phyloP scores from a whole-genome alignment of 2,329 filamentous ascomycete genomes.

The Leptographium lundbergii region DNA sequence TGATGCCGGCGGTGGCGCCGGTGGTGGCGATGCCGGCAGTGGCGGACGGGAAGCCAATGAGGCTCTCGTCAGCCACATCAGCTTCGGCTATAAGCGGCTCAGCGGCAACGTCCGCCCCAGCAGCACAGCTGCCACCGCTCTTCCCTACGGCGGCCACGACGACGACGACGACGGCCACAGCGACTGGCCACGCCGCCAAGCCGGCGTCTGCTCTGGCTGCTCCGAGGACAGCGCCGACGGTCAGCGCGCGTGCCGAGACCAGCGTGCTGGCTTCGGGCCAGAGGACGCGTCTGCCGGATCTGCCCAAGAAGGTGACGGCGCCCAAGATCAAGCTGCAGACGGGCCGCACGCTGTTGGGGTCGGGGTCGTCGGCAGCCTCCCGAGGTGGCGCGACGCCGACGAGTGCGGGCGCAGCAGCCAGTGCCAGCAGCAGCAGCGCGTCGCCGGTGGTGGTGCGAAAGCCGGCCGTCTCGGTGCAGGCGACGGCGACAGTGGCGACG shows the following conservation, averaged over 20 bases:
- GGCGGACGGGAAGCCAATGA: too few species aligned
- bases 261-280: background rate
- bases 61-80: background rate
- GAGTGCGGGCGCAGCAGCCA: background rate
- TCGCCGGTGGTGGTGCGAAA: conserved; percentile 10
- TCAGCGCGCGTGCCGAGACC: background rate
- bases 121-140: background rate
- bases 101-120: background rate
- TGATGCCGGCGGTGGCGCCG: background rate
- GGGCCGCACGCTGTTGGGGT: conserved; percentile 3
- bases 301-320: conserved; percentile 5
- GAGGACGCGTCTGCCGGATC: conserved; percentile 5
- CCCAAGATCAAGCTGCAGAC: conserved; percentile 14
- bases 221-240: background rate
- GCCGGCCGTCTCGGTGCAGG: conserved; percentile 13
- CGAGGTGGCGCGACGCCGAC: background rate
- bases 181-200: background rate
- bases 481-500: background rate
- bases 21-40: too few species aligned
- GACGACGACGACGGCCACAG: background rate
- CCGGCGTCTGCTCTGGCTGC: too few species aligned
- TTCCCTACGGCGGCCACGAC: background rate
- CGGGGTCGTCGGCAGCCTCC: background rate
- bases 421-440: background rate
- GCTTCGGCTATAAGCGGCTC: background rate